Base-by-base conservation (phyloP, 352 stramenopile species). In the Globisporangium ultimum region DNA sequence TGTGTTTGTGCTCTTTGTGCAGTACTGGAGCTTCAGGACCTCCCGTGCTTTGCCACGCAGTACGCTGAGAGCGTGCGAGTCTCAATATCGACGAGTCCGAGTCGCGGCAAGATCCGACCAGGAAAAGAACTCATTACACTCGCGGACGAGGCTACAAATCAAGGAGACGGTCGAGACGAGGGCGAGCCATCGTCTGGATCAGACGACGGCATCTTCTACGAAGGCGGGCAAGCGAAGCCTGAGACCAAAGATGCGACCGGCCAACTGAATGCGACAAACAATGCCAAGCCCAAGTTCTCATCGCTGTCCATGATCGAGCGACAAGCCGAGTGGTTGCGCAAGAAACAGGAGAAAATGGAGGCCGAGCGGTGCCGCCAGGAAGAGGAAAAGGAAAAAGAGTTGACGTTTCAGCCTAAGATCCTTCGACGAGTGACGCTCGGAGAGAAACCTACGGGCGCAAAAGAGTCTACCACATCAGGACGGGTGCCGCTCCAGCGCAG, bases 361-460 rank as follows among this genome's bases (percentile, higher is more conserved):
- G 71, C 65, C 11, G 82, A 92, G 57, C 74, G 78, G 20, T 69
- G 74, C 32, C 75, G 84, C 0, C 83, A 91, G 34, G 71, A 76
- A 8, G 76, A 88, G 40, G 84, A 92, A 54, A 88, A 74, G 17
- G 77, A 89, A 21, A 82, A 84, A 56, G 84, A 94, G 53, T 72
- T 94, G 17, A 94, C 84, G 20, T 94, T 94, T 61, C 81, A 88
- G 52, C 84, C 84, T 14, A 92, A 94, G 52, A 68, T 94, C 32
- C 74, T 93, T 22, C 81, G 84, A 5, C 77, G 84, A 32, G 67
- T 74, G 32, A 93, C 83, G 8, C 85, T 76, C 43, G 68, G 68
- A 0, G 78, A 89, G 14, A 70, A 61, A 41, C 70, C 74, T n/a
- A 63, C 66, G 1, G 28, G 7, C 8, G 28, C 8, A 6, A 71